phyloP scores from a whole-genome alignment of 768 basidiomycete genomes.

The Rickenella mellea region DNA sequence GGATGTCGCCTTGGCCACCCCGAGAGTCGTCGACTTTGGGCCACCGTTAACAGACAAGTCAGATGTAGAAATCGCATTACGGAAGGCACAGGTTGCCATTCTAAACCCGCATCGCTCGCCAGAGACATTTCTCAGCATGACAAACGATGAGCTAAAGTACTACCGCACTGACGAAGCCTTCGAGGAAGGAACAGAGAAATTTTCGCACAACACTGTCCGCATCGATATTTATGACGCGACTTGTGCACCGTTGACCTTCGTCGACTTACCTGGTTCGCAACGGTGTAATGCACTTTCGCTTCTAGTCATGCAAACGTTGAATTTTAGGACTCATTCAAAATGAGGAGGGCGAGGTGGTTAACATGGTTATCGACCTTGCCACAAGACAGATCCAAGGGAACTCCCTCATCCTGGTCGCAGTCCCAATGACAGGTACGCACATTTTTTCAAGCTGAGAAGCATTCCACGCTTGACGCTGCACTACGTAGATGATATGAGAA shows the following conservation, averaged over 20 bases:
- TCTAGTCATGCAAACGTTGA: constrained; percentile 15
- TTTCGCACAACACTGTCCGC: constrained; percentile 20
- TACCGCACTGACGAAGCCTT: constrained; percentile 15
- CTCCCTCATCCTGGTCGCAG: constrained; percentile 53
- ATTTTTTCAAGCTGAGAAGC: neutral
- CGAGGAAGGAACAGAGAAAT: constrained; percentile 14
- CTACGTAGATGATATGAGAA: constrained; percentile 53
- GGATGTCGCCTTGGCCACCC: constrained; percentile 4
- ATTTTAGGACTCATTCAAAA: constrained; percentile 54
- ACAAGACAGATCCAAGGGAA: constrained; percentile 37
- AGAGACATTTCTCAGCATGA: constrained; percentile 15
- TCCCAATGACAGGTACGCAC: constrained; percentile 51
- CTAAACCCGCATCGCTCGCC: constrained; percentile 18
- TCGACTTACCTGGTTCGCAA: constrained; percentile 16
- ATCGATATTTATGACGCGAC: constrained; percentile 20
- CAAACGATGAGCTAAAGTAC: constrained; percentile 15
- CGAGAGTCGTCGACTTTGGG: constrained; percentile 19
- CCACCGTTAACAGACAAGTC: constrained; percentile 17
- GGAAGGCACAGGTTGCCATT: constrained; percentile 38
- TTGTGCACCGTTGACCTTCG: constrained; percentile 12
- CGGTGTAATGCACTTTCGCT: neutral
- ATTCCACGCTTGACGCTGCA: neutral
- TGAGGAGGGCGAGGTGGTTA: constrained; percentile 26
- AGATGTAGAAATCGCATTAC: constrained; percentile 30
- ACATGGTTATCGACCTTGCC: constrained; percentile 39